A percentile compares a stretch with the other conserved stretches of the same genome.
Conservation (phyloP, 2,329 filamentous ascomycete species). For the Sporothrix dimorphospora region DNA sequence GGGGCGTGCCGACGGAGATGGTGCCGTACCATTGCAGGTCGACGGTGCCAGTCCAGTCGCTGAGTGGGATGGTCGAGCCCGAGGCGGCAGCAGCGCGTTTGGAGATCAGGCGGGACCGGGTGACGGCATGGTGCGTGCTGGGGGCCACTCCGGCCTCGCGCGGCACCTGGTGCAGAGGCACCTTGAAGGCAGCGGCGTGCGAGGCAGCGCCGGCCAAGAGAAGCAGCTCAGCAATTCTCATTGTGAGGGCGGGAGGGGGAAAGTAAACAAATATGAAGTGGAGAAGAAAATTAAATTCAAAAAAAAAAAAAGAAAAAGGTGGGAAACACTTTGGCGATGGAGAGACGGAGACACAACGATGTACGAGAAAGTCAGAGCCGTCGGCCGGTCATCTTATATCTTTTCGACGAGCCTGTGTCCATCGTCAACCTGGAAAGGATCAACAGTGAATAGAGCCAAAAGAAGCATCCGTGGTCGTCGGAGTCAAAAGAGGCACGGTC, state of each 20-base stretch:
- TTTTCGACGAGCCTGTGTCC: background rate
- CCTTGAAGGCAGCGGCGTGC: background rate
- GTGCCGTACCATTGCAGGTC: conserved; percentile 34
- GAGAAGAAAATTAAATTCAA: background rate
- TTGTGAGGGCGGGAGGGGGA: background rate
- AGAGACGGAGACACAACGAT: background rate
- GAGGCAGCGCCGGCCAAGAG: conserved; percentile 2
- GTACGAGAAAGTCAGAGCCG: background rate
- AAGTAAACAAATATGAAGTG: background rate
- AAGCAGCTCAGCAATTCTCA: conserved; percentile 10
- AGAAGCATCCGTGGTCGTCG: background rate
- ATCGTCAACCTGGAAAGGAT: background rate
- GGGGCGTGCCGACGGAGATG: conserved; percentile 31
- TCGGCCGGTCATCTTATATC: background rate
- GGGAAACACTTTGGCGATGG: background rate
- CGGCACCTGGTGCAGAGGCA: conserved; percentile 6
- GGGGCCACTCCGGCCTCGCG: background rate
- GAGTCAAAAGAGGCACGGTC: background rate
- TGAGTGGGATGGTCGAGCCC: background rate
- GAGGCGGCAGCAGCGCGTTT: background rate
- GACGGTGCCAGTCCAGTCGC: conserved; percentile 23
- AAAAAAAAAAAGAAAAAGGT: background rate
- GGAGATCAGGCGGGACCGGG: background rate
- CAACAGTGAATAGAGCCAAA: background rate
- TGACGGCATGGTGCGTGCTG: background rate